Percentiles rank a stretch among this genome's conserved stretches.
These are phyloP conservation scores for Phytophthora crassamura DNA, from an alignment of 352 stramenopile genomes.

Conservation along the genomic window DNA sequence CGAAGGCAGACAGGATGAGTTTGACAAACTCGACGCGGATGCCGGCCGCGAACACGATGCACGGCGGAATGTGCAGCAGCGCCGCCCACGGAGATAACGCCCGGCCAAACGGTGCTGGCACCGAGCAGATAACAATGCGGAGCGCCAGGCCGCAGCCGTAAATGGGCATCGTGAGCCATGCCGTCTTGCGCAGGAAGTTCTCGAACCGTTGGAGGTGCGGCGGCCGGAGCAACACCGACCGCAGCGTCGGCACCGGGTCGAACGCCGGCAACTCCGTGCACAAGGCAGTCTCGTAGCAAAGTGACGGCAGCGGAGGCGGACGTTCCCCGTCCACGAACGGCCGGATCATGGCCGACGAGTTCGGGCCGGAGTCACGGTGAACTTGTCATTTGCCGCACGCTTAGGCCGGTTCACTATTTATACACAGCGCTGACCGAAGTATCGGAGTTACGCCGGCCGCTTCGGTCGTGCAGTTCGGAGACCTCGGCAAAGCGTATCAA, in stretches of 20 bases:
- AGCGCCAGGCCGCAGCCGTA: slow-evolving; percentile 29
- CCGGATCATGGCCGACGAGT: slow-evolving; percentile 27
- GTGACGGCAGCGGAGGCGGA: neutral
- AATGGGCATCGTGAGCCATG: slow-evolving; percentile 36
- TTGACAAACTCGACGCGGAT: slow-evolving; percentile 37
- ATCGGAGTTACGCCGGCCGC: too few species aligned
- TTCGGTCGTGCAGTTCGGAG: too few species aligned
- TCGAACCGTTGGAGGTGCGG: slow-evolving; percentile 20
- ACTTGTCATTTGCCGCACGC: too few species aligned
- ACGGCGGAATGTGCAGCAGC: slow-evolving; percentile 27
- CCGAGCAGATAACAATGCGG: slow-evolving; percentile 20
- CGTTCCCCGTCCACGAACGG: slow-evolving; percentile 16
- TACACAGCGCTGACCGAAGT: too few species aligned
- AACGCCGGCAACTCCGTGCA: slow-evolving; percentile 33
- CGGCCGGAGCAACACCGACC: slow-evolving; percentile 17
- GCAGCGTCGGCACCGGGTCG: slow-evolving; percentile 29
- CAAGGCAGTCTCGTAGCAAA: slow-evolving; percentile 29
- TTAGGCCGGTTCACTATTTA: neutral
- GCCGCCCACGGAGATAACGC: slow-evolving; percentile 16
- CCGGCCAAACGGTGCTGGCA: slow-evolving; percentile 17
- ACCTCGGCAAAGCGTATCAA: neutral
- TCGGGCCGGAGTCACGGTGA: neutral
- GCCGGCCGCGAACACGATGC: slow-evolving; percentile 27
- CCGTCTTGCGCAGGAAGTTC: slow-evolving; percentile 19
- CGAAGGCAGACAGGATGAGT: slow-evolving; percentile 32